A percentile compares a stretch with the other conserved stretches of the same genome.
These are phyloP conservation scores for Amaranthus palmeri DNA, from an alignment of 148 eudicot genomes.

Conservation along the genomic window DNA sequence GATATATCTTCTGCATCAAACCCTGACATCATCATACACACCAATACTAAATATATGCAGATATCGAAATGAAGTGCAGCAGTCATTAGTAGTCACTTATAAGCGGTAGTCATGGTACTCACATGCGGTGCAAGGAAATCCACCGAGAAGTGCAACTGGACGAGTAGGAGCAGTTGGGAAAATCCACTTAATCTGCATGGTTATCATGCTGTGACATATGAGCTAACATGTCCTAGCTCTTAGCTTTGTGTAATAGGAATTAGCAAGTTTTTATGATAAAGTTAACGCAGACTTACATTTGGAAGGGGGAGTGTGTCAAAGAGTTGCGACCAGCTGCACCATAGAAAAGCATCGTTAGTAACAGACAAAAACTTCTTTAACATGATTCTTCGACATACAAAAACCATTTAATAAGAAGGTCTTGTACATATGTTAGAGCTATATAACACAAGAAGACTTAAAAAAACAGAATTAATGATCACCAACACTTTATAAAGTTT, in stretches of 20 bases:
- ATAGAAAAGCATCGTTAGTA: slow-evolving; percentile 9
- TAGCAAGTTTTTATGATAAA: too few species aligned
- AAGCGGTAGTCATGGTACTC: slow-evolving; percentile 23
- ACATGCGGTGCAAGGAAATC: slow-evolving; percentile 80
- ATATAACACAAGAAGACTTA: slow-evolving; percentile 2
- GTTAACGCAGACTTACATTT: slow-evolving; percentile 59
- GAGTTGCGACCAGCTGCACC: slow-evolving; percentile 81
- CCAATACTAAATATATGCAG: not conserved
- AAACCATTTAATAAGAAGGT: slow-evolving; percentile 3
- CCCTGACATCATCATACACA: slow-evolving; percentile 42
- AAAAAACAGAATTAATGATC: not conserved
- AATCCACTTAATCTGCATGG: slow-evolving; percentile 82
- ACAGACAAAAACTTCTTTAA: not conserved
- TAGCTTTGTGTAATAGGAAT: not conserved
- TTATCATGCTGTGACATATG: not conserved
- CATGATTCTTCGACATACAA: not conserved
- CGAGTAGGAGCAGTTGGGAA: slow-evolving; percentile 93
- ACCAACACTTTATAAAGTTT: not conserved
- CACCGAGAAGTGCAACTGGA: slow-evolving; percentile 66
- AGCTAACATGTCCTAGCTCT: not conserved
- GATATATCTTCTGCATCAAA: slow-evolving; percentile 66
- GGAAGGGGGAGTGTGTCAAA: slow-evolving; percentile 68
- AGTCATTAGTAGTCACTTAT: not conserved
- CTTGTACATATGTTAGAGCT: not conserved
- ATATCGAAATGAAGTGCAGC: not conserved